Evolutionary conservation across 345 rosid genomes (phyloP), one percentile per base, ranked within the genome.

Genomic region (Murraya koenigii): DNA sequence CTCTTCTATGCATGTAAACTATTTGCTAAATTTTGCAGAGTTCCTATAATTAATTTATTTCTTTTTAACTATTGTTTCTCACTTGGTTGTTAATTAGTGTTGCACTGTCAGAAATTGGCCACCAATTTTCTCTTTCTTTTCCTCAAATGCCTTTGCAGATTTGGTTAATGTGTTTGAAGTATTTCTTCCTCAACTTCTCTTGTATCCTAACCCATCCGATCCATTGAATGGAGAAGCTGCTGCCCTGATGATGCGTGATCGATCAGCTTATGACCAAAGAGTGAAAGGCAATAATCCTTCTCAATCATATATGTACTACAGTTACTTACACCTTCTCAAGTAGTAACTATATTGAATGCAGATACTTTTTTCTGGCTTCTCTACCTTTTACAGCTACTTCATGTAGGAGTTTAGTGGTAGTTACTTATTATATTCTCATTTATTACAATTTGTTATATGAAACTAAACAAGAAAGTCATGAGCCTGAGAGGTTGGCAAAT

Each of bases 191-290:
- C 99, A 97, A 84, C 97, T 97, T 78, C 98, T 97, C 75, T 76
- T 97, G 85, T 94, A 97, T 84, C 98, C 99, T 66, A 97, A 97
- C 76, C 94, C 99, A 39, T 90, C 97, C 0, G 97, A 94, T 82
- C 99, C 99, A 36, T 88, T 97, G 86, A 94, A 97, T 69, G 98
- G 97, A 38, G 99, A 97, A 80, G 97, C 99, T 80, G 97, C 98
- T 87, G 96, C 98, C 1, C 78, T 97, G 33, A 88, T 93, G 97
- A 91, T 93, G 94, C 98, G 93, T 72, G 98, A 97, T 84, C 93
- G 91, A 35, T 72, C 88, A 73, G 82, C 89, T 76, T 97, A 91
- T 84, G 98, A 97, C 20, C 92, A 82, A 66, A 89, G 89, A 82
- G 97, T 94, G 68, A 97, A 89, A 94, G 98, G 99, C 93, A 87